Conservation (phyloP, 2,329 filamentous ascomycete genomes). For the Fusarium xylarioides region DNA sequence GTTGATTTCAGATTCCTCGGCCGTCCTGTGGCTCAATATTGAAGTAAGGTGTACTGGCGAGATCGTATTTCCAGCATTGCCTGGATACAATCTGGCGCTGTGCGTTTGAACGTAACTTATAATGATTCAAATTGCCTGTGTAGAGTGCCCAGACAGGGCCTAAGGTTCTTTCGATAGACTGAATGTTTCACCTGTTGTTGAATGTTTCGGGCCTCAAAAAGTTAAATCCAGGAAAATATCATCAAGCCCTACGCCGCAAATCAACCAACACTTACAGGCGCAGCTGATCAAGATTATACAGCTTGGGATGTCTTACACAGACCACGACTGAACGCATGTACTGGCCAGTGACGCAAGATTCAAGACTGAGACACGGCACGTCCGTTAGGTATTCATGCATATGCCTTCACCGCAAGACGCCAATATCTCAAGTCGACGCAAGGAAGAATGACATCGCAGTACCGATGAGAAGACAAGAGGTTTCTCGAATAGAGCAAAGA, state of each 20-base stretch:
- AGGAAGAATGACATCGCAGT: too few species aligned
- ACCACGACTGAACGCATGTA: fast-evolving
- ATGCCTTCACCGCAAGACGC: neutral
- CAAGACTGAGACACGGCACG: neutral
- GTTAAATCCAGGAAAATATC: fast-evolving
- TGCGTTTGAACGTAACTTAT: neutral
- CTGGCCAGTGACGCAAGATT: neutral
- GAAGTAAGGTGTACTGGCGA: neutral
- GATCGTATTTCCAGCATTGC: too few species aligned
- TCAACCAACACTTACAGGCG: too few species aligned
- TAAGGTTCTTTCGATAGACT: fast-evolving
- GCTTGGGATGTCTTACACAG: neutral
- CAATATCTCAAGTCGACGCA: too few species aligned
- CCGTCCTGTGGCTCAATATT: neutral
- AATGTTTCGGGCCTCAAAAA: neutral
- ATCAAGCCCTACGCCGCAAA: too few species aligned
- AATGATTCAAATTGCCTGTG: neutral
- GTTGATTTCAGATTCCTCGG: too few species aligned
- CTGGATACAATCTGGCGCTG: neutral
- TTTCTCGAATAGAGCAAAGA: fast-evolving
- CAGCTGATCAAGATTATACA: neutral
- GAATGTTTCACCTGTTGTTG: neutral
- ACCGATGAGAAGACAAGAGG: too few species aligned
- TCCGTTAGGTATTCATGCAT: too few species aligned
- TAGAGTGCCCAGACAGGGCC: neutral